Evolutionary conservation across 345 rosid species (phyloP).

Genomic region (Punica granatum): DNA sequence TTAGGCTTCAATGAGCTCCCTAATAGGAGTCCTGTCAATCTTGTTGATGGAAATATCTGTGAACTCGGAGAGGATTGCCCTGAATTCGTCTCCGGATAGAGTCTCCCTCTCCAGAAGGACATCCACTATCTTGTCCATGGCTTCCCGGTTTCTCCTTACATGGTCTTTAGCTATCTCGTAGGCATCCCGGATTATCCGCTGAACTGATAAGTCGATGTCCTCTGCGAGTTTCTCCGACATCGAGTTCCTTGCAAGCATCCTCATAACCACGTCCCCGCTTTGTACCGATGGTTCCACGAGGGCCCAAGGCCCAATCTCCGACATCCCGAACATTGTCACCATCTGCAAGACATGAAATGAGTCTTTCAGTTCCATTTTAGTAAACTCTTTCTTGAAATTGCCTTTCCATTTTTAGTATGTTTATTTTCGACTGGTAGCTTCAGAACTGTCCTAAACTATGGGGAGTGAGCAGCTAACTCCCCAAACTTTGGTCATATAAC

Average conservation of each 20-base stretch:
- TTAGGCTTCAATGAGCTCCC: constrained; percentile 34
- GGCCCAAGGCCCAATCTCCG: constrained; percentile 68
- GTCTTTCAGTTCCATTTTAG: not conserved
- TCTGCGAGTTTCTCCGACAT: constrained; percentile 66
- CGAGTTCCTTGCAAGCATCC: constrained; percentile 57
- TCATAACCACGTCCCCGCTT: constrained; percentile 47
- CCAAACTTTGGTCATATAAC: no score
- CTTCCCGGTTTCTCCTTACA: constrained; percentile 49
- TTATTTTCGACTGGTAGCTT: no score
- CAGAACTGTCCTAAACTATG: no score
- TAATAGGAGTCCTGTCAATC: constrained; percentile 18
- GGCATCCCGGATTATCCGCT: constrained; percentile 36
- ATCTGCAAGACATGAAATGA: constrained; percentile 27
- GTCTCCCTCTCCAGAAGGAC: constrained; percentile 68
- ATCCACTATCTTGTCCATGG: constrained; percentile 67
- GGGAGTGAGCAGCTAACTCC: no score
- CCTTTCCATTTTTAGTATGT: no score
- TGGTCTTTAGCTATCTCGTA: constrained; percentile 52
- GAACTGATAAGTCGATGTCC: constrained; percentile 48
- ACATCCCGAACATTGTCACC: constrained; percentile 80
- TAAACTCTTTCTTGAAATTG: no score
- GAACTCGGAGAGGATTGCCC: constrained; percentile 49
- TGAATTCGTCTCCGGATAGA: constrained; percentile 55
- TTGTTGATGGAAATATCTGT: constrained; percentile 19
- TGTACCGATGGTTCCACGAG: constrained; percentile 44